These are phyloP conservation scores for Eucalyptus brandiana DNA, from an alignment of 345 rosid species.

Conservation along the genomic window DNA sequence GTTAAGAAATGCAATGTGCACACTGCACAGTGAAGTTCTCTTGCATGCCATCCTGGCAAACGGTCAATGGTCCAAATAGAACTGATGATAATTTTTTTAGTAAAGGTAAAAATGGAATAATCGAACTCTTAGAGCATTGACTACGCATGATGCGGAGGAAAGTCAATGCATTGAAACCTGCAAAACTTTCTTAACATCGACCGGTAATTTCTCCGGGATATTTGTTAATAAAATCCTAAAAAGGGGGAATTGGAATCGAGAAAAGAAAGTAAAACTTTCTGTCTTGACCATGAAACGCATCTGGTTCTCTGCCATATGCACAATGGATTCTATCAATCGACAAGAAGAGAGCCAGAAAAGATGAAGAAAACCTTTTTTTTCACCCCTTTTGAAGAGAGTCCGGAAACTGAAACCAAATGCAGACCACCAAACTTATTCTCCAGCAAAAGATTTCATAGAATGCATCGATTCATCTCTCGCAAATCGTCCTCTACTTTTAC, in stretches of 20 bases:
- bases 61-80: neutral
- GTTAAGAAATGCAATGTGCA: neutral
- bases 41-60: neutral
- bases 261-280: neutral
- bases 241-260: neutral
- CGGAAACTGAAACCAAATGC: neutral
- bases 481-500: neutral
- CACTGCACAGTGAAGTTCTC: neutral
- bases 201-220: neutral
- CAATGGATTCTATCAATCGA: neutral
- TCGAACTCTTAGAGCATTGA: neutral
- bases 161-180: neutral
- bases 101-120: neutral
- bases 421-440: neutral
- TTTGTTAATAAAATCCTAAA: neutral
- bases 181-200: neutral
- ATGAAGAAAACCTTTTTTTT: neutral
- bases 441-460: neutral
- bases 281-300: neutral
- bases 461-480: neutral
- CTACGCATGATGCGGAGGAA: neutral
- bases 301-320: neutral
- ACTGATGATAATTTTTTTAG: neutral
- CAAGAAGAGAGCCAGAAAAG: neutral
- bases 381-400: neutral